Evolutionary conservation across 2,329 filamentous ascomycete species (phyloP), one percentile per base, ranked within the genome.

Genomic region (Ophiostoma ulmi): DNA sequence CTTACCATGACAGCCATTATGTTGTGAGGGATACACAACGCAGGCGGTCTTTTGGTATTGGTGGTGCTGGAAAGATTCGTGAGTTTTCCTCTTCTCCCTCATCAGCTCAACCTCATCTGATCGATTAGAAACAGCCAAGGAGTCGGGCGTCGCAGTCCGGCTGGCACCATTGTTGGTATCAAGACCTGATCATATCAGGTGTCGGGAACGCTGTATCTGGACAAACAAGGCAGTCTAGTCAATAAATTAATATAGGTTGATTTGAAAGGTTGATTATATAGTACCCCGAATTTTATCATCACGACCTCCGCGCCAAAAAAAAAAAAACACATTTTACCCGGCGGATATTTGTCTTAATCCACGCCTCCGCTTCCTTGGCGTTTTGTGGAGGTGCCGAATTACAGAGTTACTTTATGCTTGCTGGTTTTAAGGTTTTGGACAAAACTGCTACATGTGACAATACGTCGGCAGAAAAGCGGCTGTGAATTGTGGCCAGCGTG

Each of bases 281-380:
- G 31, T 58, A 58, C 52, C 22, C 52, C 52, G 52, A 22, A 14
- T 58, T 26, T 4, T 58, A 26, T 22, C 22, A 58, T 58, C 52
- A 58, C n/a, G 52, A 58, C 52, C 52, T 58, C 52, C n/a, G 52
- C 20, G 52, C 52, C 52, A 58, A 58, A 22, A 58, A n/a, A n/a
- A n/a, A n/a, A n/a, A n/a, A n/a, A n/a, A n/a, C n/a, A 58, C 52
- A 58, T 22, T 58, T 58, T 58, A 58, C 52, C 52, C 52, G 52
- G 52, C 52, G 52, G 22, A 58, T 58, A 58, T 58, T 58, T 58
- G 52, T 17, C 8, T 58, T 58, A 58, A 6, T 58, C 52, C 52
- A 58, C 11, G 52, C 52, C 52, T 58, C 52, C 52, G 52, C 52
- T 26, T 58, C 8, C 52, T 58, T 58, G 52, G 52, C 52, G 4